phyloP scores from a whole-genome alignment of 331 rosid genomes.

The Arachis monticola region DNA sequence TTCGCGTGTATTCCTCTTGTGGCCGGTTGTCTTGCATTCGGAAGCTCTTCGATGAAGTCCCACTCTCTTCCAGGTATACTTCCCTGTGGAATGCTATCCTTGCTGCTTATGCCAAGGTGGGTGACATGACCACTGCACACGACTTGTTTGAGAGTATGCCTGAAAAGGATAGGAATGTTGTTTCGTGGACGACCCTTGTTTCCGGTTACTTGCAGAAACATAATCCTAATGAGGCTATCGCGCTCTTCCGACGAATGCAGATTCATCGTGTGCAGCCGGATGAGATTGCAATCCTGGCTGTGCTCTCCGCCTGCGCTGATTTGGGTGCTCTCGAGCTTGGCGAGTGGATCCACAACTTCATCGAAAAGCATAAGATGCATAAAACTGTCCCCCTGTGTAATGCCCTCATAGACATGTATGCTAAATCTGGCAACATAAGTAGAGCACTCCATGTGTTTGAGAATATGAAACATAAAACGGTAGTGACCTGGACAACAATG shows the following conservation, averaged over 20 bases:
- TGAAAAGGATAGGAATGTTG: constrained; percentile 51
- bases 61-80: constrained; percentile 25
- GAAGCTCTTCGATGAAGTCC: constrained; percentile 51
- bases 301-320: constrained; percentile 73
- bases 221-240: constrained; percentile 57
- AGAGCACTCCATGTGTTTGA: constrained; percentile 60
- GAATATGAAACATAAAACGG: constrained; percentile 49
- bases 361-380: constrained; percentile 47
- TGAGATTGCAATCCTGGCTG: constrained; percentile 58
- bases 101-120: constrained; percentile 60
- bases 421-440: constrained; percentile 63
- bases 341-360: constrained; percentile 64
- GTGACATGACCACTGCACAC: constrained; percentile 55
- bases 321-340: constrained; percentile 69
- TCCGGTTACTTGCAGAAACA: constrained; percentile 56
- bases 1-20: constrained; percentile 65
- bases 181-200: constrained; percentile 75
- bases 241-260: constrained; percentile 64
- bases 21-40: constrained; percentile 53
- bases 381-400: constrained; percentile 52
- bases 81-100: constrained; percentile 65
- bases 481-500: constrained; percentile 74
- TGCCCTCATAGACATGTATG: constrained; percentile 78
- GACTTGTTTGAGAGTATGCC: constrained; percentile 69
- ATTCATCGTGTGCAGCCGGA: constrained; percentile 63